phyloP scores from a whole-genome alignment of 148 eudicot species.

The Dianthus caryophyllus region DNA sequence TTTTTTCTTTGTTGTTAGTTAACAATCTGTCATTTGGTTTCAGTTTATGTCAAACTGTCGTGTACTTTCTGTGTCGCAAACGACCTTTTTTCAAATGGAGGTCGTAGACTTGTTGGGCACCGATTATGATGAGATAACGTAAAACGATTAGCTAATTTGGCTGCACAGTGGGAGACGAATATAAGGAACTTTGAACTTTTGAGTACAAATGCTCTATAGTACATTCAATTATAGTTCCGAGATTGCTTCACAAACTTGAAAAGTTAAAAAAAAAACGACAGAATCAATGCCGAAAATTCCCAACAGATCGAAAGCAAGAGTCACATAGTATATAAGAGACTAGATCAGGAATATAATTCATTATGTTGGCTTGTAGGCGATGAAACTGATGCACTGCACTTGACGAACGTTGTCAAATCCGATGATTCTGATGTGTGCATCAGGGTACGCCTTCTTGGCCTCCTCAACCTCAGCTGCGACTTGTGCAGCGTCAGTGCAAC shows the following conservation, averaged over 20 bases:
- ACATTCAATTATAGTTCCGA: conserved; percentile 10
- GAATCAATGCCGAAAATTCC: background rate
- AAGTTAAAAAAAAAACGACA: too few relatives aligned
- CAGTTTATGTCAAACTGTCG: too few relatives aligned
- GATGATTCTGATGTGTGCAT: conserved; percentile 42
- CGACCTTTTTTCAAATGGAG: too few relatives aligned
- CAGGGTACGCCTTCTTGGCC: conserved; percentile 40
- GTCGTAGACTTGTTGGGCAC: too few relatives aligned
- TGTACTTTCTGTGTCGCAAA: too few relatives aligned
- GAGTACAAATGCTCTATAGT: conserved; percentile 9
- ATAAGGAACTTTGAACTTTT: background rate
- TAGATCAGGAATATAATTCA: background rate
- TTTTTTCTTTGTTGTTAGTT: too few relatives aligned
- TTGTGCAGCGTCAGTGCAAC: conserved; percentile 41
- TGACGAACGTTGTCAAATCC: conserved; percentile 53
- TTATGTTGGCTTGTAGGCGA: conserved; percentile 40
- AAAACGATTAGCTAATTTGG: too few relatives aligned
- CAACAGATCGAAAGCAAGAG: background rate
- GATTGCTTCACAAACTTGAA: background rate
- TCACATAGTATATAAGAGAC: background rate
- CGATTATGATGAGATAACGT: too few relatives aligned
- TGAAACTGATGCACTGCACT: conserved; percentile 61
- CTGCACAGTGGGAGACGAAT: too few relatives aligned
- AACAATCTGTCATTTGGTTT: too few relatives aligned
- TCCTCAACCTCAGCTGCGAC: conserved; percentile 33